These are phyloP conservation scores for Aspergillus uvarum DNA, from an alignment of 2,329 filamentous ascomycete species.

Conservation along the genomic window DNA sequence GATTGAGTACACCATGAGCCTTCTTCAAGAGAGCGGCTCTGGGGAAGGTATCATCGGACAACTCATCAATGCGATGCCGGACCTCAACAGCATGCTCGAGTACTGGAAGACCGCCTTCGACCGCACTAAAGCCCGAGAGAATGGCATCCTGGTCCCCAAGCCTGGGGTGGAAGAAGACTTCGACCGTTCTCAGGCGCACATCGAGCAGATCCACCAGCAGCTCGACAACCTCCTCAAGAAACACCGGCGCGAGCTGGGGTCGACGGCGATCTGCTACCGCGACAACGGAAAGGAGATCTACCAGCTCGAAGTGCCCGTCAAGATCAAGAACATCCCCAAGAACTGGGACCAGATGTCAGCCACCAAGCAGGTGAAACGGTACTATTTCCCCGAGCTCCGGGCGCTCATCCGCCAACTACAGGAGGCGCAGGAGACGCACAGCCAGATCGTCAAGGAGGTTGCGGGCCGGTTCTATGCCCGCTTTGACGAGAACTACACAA, in stretches of 20 bases:
- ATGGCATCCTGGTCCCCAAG: constrained; percentile 80
- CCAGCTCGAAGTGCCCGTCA: constrained; percentile 84
- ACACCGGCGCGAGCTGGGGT: constrained; percentile 72
- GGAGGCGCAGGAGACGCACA: constrained; percentile 90
- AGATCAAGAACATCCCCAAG: constrained; percentile 77
- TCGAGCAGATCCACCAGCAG: constrained; percentile 72
- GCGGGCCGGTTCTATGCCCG: constrained; percentile 77
- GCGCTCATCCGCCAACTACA: constrained; percentile 81
- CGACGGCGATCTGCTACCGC: constrained; percentile 69
- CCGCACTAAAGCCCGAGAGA: constrained; percentile 71
- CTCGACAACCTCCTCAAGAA: constrained; percentile 70
- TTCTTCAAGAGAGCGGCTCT: constrained; percentile 71
- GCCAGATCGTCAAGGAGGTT: constrained; percentile 85
- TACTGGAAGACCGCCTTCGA: constrained; percentile 95
- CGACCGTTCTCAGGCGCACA: constrained; percentile 74
- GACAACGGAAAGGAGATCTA: constrained; percentile 97
- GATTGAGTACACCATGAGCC: constrained; percentile 88
- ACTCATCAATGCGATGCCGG: constrained; percentile 80
- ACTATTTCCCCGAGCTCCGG: constrained; percentile 84
- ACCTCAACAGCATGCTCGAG: constrained; percentile 69
- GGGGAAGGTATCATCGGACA: constrained; percentile 81
- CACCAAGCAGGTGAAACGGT: constrained; percentile 84
- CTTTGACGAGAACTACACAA: constrained; percentile 82
- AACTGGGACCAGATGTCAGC: constrained; percentile 96
- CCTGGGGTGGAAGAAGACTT: constrained; percentile 88